Evolutionary conservation across 169 alveolate species (phyloP).

Genomic region (Plasmodium vinckei): DNA sequence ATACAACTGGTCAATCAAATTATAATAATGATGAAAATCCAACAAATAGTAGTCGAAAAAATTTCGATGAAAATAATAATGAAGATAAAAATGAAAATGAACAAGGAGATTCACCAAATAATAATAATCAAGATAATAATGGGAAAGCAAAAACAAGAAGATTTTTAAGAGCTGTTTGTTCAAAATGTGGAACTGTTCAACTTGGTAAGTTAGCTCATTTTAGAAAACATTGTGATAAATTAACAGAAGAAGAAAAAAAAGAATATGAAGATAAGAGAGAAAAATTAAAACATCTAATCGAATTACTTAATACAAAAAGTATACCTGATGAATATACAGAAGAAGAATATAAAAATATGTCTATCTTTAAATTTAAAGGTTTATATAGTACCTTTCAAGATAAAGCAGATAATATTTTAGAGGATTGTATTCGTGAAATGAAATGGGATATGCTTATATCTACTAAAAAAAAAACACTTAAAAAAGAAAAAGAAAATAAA

Average conservation of each 20-base stretch:
- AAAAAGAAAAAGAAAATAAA: constrained; percentile 42
- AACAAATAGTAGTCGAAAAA: background rate
- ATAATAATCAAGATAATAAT: constrained; percentile 4
- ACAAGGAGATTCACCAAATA: constrained; percentile 13
- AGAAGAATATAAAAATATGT: constrained; percentile 71
- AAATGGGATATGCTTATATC: constrained; percentile 72
- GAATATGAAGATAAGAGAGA: constrained; percentile 84
- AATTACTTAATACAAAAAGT: constrained; percentile 24
- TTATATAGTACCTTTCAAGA: constrained; percentile 79
- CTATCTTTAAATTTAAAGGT: constrained; percentile 78
- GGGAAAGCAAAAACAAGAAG: constrained; percentile 52
- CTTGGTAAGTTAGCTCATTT: constrained; percentile 82
- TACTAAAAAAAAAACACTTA: constrained; percentile 34
- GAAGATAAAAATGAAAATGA: constrained; percentile 3
- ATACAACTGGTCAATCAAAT: background rate
- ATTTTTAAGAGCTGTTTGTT: constrained; percentile 80
- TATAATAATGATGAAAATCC: constrained; percentile 18
- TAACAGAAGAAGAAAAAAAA: constrained; percentile 81
- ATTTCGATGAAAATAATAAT: background rate
- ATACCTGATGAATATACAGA: constrained; percentile 47
- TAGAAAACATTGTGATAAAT: constrained; percentile 84
- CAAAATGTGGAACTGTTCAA: constrained; percentile 78
- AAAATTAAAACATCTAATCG: constrained; percentile 49
- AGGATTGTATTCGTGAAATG: constrained; percentile 77
- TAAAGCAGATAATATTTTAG: constrained; percentile 78